Conservation (phyloP, 208 protist species). For the Trypanosoma avium region DNA sequence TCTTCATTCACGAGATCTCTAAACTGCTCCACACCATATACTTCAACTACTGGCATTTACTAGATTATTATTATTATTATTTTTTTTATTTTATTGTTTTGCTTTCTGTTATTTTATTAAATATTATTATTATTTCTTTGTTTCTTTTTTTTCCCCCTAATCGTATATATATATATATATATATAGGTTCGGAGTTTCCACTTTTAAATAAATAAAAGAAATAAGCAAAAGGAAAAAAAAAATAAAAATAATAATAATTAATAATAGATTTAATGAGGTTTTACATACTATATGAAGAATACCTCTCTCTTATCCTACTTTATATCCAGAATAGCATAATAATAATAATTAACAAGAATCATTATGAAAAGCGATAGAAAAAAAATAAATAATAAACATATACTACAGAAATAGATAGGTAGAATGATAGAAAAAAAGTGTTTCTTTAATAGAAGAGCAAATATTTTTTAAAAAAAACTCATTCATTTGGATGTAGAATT, state of each 20-base stretch:
- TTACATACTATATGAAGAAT: too few species aligned
- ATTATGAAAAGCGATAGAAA: not conserved
- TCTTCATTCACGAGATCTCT: conserved; percentile 60
- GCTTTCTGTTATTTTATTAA: too few species aligned
- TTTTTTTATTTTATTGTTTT: conserved; percentile 6
- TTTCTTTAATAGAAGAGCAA: too few species aligned
- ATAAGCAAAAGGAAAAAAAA: conserved; percentile 4
- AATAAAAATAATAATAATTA: not conserved
- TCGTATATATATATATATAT: not conserved
- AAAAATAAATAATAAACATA: not conserved
- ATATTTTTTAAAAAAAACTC: too few species aligned
- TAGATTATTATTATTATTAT: not conserved
- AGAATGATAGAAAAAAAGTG: not conserved
- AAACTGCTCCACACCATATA: conserved; percentile 76
- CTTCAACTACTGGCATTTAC: conserved; percentile 67
- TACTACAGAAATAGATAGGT: not conserved
- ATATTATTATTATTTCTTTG: conserved; percentile 1
- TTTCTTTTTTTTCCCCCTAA: not conserved
- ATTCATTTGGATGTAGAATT: too few species aligned
- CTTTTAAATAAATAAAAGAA: conserved; percentile 1
- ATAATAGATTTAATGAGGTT: too few species aligned
- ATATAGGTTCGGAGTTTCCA: too few species aligned
- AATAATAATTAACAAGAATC: too few species aligned
- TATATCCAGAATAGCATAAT: too few species aligned
- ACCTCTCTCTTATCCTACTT: too few species aligned